Evolutionary conservation across 1,139 yeast genomes (phyloP).

Genomic region (Tardiomyces digboiensis): DNA sequence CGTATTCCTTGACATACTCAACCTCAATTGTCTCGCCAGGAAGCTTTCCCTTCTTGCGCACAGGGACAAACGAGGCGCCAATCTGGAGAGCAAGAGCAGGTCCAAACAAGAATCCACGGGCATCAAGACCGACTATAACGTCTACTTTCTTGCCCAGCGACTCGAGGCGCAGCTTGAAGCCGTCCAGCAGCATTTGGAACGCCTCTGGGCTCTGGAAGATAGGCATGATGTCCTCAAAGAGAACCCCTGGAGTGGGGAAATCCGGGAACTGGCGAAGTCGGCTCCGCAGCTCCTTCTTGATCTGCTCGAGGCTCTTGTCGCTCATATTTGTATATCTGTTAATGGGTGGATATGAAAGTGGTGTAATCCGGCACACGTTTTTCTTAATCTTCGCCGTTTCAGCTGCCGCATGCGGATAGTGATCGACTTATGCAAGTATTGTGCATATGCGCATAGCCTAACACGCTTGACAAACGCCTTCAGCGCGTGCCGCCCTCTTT

Average conservation of each 20-base stretch:
- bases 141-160: slow-evolving; percentile 56
- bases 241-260: slow-evolving; percentile 87
- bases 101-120: slow-evolving; percentile 95
- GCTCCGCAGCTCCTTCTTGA: slow-evolving; percentile 10
- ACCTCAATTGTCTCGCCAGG: slow-evolving; percentile 79
- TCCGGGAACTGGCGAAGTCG: slow-evolving; percentile 65
- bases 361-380: not conserved
- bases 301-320: slow-evolving; percentile 2
- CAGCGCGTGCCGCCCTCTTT: no score
- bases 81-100: slow-evolving; percentile 89
- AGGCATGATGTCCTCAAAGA: slow-evolving; percentile 94
- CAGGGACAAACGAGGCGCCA: slow-evolving; percentile 87
- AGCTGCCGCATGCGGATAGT: no score
- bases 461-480: no score
- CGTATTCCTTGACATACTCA: slow-evolving; percentile 84
- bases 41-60: slow-evolving; percentile 89
- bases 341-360: not conserved
- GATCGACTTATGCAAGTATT: no score
- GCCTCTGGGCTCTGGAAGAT: slow-evolving; percentile 75
- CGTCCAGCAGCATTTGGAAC: slow-evolving; percentile 72
- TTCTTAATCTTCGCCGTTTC: no score
- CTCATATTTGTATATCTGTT: no score
- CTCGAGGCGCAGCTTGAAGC: slow-evolving; percentile 68
- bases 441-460: no score
- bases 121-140: slow-evolving; percentile 88